A percentile compares a stretch with the other conserved stretches of the same genome.
These are phyloP conservation scores for Podaxis pistillaris DNA, from an alignment of 768 basidiomycete genomes.

Conservation along the genomic window DNA sequence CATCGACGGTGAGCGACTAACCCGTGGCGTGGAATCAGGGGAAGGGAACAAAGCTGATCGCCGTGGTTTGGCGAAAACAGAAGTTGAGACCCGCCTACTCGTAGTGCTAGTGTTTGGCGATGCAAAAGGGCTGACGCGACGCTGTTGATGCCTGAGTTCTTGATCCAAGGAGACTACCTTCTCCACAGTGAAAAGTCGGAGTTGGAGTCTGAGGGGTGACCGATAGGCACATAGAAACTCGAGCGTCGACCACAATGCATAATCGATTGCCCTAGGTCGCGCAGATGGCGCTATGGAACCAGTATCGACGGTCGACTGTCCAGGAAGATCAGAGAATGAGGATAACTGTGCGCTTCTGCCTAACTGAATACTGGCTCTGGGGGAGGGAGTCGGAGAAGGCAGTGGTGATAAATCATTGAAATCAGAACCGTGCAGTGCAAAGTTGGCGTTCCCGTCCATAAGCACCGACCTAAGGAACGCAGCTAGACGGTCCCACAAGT, in stretches of 20 bases:
- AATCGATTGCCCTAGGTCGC: slow-evolving; percentile 64
- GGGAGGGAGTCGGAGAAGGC: slow-evolving; percentile 53
- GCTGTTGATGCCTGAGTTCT: slow-evolving; percentile 38
- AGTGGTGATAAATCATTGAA: slow-evolving; percentile 41
- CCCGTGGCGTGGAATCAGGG: slow-evolving; percentile 43
- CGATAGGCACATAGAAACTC: slow-evolving; percentile 64
- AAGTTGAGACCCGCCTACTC: slow-evolving; percentile 45
- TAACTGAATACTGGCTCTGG: slow-evolving; percentile 43
- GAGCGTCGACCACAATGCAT: slow-evolving; percentile 68
- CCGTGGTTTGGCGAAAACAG: slow-evolving; percentile 58
- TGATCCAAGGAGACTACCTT: slow-evolving; percentile 55
- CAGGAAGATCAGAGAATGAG: slow-evolving; percentile 26
- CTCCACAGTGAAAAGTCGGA: slow-evolving; percentile 65
- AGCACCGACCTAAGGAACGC: slow-evolving; percentile 49
- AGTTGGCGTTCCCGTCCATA: slow-evolving; percentile 59
- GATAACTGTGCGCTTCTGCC: slow-evolving; percentile 27
- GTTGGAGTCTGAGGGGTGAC: slow-evolving; percentile 60
- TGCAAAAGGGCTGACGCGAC: slow-evolving; percentile 20
- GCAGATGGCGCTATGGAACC: slow-evolving; percentile 19
- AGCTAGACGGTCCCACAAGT: slow-evolving; percentile 65
- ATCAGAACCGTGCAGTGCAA: slow-evolving; percentile 38
- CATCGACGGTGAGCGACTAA: slow-evolving; percentile 33
- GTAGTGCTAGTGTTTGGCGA: slow-evolving; percentile 23
- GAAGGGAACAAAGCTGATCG: slow-evolving; percentile 41
- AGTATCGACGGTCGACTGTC: slow-evolving; percentile 21